Evolutionary conservation across 495 filamentous ascomycete species (phyloP).

Genomic region (Daldinia caldariorum): DNA sequence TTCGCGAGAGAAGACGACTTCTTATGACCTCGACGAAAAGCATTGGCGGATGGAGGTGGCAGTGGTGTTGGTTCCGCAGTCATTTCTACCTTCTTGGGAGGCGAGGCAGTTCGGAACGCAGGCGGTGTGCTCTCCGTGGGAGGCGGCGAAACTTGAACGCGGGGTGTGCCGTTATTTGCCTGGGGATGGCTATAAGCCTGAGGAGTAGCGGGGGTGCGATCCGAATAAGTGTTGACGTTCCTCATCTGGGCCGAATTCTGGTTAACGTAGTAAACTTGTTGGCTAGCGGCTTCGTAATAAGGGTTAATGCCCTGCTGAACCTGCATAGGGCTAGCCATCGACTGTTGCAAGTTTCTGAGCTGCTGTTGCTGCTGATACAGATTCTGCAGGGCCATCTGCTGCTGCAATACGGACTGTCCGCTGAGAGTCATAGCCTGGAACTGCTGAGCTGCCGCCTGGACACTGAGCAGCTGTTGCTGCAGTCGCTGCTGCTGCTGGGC

Average conservation of each 20-base stretch:
- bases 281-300: conserved; percentile 82
- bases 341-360: conserved; percentile 79
- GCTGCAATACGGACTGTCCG: conserved; percentile 56
- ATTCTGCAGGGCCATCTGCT: conserved; percentile 55
- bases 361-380: conserved; percentile 70
- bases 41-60: conserved; percentile 81
- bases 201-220: conserved; percentile 45
- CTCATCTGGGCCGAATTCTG: conserved; percentile 58
- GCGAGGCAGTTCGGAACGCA: conserved; percentile 68
- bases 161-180: conserved; percentile 57
- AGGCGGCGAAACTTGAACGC: conserved; percentile 83
- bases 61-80: conserved; percentile 74
- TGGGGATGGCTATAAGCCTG: conserved; percentile 53
- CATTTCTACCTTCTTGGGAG: conserved; percentile 70
- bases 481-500: conserved; percentile 89
- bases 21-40: conserved; percentile 91
- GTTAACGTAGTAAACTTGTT: conserved; percentile 72
- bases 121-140: conserved; percentile 63
- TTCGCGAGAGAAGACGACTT: conserved; percentile 85
- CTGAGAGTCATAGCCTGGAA: conserved; percentile 77
- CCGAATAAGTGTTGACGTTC: conserved; percentile 42
- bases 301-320: conserved; percentile 71
- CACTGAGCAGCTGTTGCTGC: conserved; percentile 65
- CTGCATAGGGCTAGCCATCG: conserved; percentile 55
- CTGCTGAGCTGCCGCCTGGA: conserved; percentile 74